Evolutionary conservation across 108 stramenopile species (phyloP).

Genomic region (Epipyxis sp.): DNA sequence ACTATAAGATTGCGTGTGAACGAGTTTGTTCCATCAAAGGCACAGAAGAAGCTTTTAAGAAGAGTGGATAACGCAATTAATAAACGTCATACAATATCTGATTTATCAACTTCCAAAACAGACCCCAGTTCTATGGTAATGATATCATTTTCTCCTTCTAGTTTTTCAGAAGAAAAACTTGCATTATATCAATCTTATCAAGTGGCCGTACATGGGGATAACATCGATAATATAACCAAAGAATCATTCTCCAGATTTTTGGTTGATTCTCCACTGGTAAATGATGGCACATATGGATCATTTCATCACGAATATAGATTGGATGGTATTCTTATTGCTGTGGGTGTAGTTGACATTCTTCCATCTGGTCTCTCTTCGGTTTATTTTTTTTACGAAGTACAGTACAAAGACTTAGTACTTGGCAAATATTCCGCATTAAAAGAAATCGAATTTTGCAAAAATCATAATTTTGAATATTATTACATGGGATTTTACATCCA

Average conservation of each 20-base stretch:
- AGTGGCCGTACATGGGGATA: constrained; percentile 52
- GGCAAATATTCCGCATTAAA: constrained; percentile 86
- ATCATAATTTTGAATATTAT: constrained; percentile 68
- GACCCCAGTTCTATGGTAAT: constrained; percentile 40
- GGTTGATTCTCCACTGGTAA: constrained; percentile 49
- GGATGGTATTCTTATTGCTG: constrained; percentile 72
- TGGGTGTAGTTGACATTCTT: constrained; percentile 85
- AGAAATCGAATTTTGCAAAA: constrained; percentile 81
- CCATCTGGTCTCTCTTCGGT: constrained; percentile 82
- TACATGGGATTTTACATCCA: constrained; percentile 96
- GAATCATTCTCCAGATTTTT: constrained; percentile 49
- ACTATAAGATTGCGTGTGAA: constrained; percentile 48
- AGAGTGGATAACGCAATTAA: too few species aligned
- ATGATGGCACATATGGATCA: constrained; percentile 58
- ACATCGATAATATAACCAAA: constrained; percentile 39
- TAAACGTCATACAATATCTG: constrained; percentile 25
- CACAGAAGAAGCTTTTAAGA: constrained; percentile 42
- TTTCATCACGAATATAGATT: constrained; percentile 85
- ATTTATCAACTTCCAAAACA: constrained; percentile 38
- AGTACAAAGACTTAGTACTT: constrained; percentile 63
- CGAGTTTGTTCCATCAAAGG: constrained; percentile 40
- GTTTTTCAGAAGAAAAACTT: constrained; percentile 52
- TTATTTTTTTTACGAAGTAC: constrained; percentile 90
- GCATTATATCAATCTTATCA: constrained; percentile 48
- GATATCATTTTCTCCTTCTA: constrained; percentile 41